Percentiles rank a stretch among this genome's conserved stretches.
phyloP scores from a whole-genome alignment of 805 yeast species.

The Zygotorulaspora sp. region DNA sequence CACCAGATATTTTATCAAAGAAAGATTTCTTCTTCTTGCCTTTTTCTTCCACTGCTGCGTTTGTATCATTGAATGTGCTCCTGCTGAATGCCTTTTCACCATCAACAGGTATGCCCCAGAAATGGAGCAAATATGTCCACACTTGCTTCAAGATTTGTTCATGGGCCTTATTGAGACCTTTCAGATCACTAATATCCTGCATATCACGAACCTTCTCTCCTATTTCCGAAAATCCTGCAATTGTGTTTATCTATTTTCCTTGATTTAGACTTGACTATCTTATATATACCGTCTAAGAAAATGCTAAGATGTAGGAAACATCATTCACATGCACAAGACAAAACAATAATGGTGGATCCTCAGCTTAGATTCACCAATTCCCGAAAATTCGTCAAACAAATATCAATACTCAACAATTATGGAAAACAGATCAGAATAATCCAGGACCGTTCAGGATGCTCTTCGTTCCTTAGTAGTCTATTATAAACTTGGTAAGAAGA shows the following conservation, averaged over 20 bases:
- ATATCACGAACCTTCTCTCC: too few species aligned
- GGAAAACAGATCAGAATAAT: too few species aligned
- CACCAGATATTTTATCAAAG: slow-evolving; percentile 18
- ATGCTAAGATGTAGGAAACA: too few species aligned
- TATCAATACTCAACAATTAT: not conserved
- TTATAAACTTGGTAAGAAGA: too few species aligned
- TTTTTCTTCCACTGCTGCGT: slow-evolving; percentile 6
- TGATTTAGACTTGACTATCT: too few species aligned
- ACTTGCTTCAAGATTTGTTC: slow-evolving; percentile 62
- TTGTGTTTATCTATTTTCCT: too few species aligned
- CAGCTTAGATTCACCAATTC: too few species aligned
- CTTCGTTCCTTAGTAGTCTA: too few species aligned
- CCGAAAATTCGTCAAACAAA: too few species aligned
- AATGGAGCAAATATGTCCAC: slow-evolving; percentile 62
- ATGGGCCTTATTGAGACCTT: slow-evolving; percentile 49
- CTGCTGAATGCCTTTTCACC: slow-evolving; percentile 22
- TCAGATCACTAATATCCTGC: slow-evolving; percentile 32
- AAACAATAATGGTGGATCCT: not conserved
- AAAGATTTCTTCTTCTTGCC: slow-evolving; percentile 26
- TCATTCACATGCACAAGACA: not conserved
- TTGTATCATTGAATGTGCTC: slow-evolving; percentile 2
- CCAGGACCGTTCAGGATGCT: too few species aligned
- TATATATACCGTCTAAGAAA: not conserved
- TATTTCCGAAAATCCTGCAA: too few species aligned
- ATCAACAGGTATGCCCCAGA: slow-evolving; percentile 48